These are phyloP conservation scores for Colletotrichum sp. DNA, from an alignment of 2,329 filamentous ascomycete species.

Conservation along the genomic window DNA sequence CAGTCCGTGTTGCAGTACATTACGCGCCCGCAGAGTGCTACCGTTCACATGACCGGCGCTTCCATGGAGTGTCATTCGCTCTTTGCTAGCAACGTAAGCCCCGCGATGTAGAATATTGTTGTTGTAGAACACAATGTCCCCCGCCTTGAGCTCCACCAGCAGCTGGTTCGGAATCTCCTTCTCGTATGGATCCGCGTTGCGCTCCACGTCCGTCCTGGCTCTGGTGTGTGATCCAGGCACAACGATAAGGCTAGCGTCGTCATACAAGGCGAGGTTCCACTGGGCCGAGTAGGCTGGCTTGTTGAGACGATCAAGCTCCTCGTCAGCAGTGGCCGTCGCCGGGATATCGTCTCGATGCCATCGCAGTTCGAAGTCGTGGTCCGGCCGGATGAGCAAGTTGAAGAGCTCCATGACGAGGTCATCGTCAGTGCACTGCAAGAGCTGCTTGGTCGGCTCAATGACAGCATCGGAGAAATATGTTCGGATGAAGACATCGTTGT, in stretches of 20 bases:
- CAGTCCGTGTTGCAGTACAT: constrained; percentile 78
- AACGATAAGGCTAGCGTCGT: constrained; percentile 75
- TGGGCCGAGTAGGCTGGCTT: constrained; percentile 77
- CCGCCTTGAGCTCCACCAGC: constrained; percentile 69
- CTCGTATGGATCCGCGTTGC: constrained; percentile 70
- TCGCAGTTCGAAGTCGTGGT: constrained; percentile 71
- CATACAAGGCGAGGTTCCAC: constrained; percentile 84
- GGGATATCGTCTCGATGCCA: constrained; percentile 90
- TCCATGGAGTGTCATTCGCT: constrained; percentile 76
- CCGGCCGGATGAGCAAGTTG: constrained; percentile 82
- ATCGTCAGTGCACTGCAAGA: constrained; percentile 63
- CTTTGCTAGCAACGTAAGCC: constrained; percentile 62
- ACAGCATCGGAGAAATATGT: constrained; percentile 76
- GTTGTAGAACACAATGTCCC: constrained; percentile 87
- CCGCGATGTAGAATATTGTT: constrained; percentile 86
- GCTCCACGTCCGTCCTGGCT: constrained; percentile 72
- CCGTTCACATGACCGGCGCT: constrained; percentile 68
- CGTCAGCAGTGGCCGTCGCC: constrained; percentile 65
- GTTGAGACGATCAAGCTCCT: constrained; percentile 68
- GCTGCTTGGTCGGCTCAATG: constrained; percentile 65
- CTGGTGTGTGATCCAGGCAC: constrained; percentile 79
- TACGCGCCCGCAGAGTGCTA: constrained; percentile 64
- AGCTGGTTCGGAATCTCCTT: constrained; percentile 65
- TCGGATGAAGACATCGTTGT: constrained; percentile 64
- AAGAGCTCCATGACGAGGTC: constrained; percentile 85